Conservation (phyloP, 2,329 filamentous ascomycete genomes). For the Rhinocladiella similis region DNA sequence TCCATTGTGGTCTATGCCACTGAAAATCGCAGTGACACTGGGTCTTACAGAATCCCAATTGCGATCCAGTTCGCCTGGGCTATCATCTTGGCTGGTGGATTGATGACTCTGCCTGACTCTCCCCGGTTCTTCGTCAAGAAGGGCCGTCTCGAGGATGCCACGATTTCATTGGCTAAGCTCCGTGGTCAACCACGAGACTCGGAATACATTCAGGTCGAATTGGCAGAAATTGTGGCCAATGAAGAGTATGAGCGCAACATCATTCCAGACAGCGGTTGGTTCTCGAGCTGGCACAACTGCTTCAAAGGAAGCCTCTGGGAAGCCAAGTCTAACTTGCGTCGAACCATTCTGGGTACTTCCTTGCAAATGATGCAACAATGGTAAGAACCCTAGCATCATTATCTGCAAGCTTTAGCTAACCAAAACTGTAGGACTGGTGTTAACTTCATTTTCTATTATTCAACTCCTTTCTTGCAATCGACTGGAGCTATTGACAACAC, state of each 20-base stretch:
- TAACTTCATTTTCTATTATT: slow-evolving; percentile 91
- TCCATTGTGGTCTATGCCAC: slow-evolving; percentile 73
- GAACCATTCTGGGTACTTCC: slow-evolving; percentile 69
- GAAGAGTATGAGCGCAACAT: slow-evolving; percentile 76
- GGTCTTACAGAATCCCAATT: slow-evolving; percentile 79
- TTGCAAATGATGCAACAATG: slow-evolving; percentile 79
- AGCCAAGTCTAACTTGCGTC: slow-evolving; percentile 59
- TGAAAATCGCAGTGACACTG: slow-evolving; percentile 60
- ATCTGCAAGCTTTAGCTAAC: background rate
- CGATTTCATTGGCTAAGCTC: slow-evolving; percentile 62
- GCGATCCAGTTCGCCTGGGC: slow-evolving; percentile 79
- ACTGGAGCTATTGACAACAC: slow-evolving; percentile 55
- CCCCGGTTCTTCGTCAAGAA: slow-evolving; percentile 84
- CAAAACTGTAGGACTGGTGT: slow-evolving; percentile 64
- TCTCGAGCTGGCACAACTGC: slow-evolving; percentile 67
- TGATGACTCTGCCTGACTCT: slow-evolving; percentile 78
- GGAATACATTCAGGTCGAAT: slow-evolving; percentile 73
- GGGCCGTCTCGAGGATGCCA: slow-evolving; percentile 66
- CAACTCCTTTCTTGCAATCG: slow-evolving; percentile 39
- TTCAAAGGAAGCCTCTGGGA: slow-evolving; percentile 57
- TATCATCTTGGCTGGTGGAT: slow-evolving; percentile 66
- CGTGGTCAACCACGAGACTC: slow-evolving; percentile 74
- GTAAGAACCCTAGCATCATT: background rate
- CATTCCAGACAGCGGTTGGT: slow-evolving; percentile 66
- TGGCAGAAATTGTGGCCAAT: slow-evolving; percentile 85